Evolutionary conservation across 1,139 yeast genomes (phyloP).

Genomic region (Yamadazyma sp.): DNA sequence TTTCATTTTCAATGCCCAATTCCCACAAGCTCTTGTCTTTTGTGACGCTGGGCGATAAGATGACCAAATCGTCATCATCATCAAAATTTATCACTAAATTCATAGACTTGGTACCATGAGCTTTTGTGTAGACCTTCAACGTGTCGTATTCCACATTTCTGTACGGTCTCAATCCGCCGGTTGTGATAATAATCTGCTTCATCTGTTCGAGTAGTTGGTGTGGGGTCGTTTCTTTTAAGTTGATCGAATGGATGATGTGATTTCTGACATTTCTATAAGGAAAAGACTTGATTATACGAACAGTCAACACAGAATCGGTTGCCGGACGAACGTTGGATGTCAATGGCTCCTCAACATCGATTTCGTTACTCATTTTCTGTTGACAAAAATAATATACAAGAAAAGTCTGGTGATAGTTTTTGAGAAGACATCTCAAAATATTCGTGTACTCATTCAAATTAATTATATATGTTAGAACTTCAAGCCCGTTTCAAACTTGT

Average conservation of each 20-base stretch:
- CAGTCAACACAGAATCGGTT: conserved; percentile 72
- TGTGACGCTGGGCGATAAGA: conserved; percentile 31
- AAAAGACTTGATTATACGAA: conserved; percentile 86
- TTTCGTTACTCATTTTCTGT: conserved; percentile 2
- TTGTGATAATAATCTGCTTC: conserved; percentile 51
- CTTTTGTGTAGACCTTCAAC: conserved; percentile 85
- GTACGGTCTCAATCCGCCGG: conserved; percentile 78
- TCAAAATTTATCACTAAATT: conserved; percentile 89
- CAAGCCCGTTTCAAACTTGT: conserved; percentile 26
- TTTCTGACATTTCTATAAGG: conserved; percentile 90
- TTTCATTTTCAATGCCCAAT: conserved; percentile 84
- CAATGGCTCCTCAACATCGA: conserved; percentile 52
- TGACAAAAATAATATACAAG: too few species aligned
- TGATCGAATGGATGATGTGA: conserved; percentile 67
- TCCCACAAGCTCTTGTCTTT: conserved; percentile 52
- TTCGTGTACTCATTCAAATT: conserved; percentile 14
- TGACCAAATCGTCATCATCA: conserved; percentile 59
- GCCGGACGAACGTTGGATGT: conserved; percentile 69
- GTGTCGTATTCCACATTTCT: conserved; percentile 76
- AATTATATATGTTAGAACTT: conserved; percentile 10
- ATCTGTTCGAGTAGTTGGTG: conserved; percentile 53
- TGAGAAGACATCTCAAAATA: conserved; percentile 1
- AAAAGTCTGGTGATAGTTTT: neutral
- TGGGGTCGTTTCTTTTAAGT: conserved; percentile 71
- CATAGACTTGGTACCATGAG: conserved; percentile 93